Percentiles rank a stretch among this genome's conserved stretches.
These are phyloP conservation scores for Marasmius oreades DNA, from an alignment of 1,284 basidiomycete genomes.

Conservation along the genomic window DNA sequence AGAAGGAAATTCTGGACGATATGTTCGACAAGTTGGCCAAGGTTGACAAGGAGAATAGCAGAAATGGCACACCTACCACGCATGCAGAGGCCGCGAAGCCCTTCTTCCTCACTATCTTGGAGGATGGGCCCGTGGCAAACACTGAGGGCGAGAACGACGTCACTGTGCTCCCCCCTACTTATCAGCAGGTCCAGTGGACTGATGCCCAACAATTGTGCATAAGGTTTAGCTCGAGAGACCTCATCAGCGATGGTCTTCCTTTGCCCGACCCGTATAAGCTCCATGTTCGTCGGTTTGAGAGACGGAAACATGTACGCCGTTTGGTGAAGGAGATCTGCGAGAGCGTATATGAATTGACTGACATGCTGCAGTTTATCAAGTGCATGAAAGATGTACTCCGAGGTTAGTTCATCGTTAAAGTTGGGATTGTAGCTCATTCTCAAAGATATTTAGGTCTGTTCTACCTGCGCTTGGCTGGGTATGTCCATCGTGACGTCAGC, in stretches of 20 bases:
- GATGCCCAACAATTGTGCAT: neutral
- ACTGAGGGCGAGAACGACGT: neutral
- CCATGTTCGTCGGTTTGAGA: neutral
- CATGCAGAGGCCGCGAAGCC: neutral
- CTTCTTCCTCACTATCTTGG: neutral
- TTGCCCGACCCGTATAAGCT: neutral
- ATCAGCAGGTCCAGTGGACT: neutral
- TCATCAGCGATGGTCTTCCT: neutral
- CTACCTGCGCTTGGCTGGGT: too few species aligned
- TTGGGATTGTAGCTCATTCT: neutral
- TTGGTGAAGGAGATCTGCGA: neutral
- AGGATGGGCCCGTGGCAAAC: too few species aligned
- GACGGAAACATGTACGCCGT: neutral
- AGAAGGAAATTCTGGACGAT: neutral
- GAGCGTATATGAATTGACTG: too few species aligned
- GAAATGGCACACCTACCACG: neutral
- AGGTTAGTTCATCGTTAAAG: neutral
- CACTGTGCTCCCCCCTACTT: neutral
- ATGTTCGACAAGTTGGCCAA: neutral
- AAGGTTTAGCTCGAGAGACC: neutral
- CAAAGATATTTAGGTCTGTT: neutral
- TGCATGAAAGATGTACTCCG: neutral
- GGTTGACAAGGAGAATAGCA: neutral
- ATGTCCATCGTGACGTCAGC: slow-evolving; percentile 1
- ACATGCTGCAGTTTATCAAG: neutral